Percentiles rank a stretch among this genome's conserved stretches.
phyloP scores from a whole-genome alignment of 768 basidiomycete species.

The Cystobasidium onofrii region DNA sequence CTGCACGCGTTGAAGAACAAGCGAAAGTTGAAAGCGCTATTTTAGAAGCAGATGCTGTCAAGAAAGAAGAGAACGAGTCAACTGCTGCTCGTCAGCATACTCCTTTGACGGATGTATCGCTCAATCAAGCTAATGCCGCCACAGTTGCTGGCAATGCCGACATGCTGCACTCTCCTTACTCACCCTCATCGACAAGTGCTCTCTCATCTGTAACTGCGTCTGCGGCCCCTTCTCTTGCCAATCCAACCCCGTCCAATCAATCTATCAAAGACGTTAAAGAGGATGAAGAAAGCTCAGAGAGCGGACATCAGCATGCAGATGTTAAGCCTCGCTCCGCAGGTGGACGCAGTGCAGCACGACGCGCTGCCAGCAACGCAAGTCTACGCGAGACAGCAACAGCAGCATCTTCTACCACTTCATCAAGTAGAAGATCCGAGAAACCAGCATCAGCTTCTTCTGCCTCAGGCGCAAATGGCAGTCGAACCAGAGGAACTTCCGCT shows the following conservation, averaged over 20 bases:
- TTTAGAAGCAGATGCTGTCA: neutral
- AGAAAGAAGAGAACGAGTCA: neutral
- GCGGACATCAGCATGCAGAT: neutral
- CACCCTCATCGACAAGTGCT: neutral
- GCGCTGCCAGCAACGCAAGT: neutral
- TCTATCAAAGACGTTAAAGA: neutral
- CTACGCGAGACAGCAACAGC: neutral
- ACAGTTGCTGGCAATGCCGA: neutral
- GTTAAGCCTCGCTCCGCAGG: neutral
- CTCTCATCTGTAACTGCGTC: slow-evolving; percentile 1
- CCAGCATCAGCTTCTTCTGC: slow-evolving; percentile 1
- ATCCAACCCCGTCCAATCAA: neutral
- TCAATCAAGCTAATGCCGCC: neutral
- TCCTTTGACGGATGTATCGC: neutral
- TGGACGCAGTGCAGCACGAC: neutral
- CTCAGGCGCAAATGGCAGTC: neutral
- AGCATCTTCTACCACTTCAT: neutral
- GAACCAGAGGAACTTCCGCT: neutral
- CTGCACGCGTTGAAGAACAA: neutral
- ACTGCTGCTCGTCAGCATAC: neutral
- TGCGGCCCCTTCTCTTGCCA: neutral
- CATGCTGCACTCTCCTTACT: neutral
- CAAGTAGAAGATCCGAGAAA: neutral
- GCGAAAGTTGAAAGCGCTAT: slow-evolving; percentile 4
- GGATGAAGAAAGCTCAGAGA: neutral